Percentiles rank a stretch among this genome's conserved stretches.
These are phyloP conservation scores for Stephania japonica DNA, from an alignment of 164 flowering plant genomes.

Conservation along the genomic window DNA sequence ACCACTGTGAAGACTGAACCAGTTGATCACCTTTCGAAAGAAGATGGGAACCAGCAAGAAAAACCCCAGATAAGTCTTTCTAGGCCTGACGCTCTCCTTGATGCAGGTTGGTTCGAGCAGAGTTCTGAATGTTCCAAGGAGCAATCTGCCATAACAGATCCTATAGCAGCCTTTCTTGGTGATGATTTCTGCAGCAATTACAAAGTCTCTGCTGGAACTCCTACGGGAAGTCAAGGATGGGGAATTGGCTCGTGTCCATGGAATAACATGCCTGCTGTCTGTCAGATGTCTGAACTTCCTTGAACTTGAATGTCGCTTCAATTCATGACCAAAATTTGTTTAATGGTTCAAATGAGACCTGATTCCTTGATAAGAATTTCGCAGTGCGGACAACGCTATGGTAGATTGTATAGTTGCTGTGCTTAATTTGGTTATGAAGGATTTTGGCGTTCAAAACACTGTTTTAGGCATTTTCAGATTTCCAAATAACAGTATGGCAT, in stretches of 20 bases:
- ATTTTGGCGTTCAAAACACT: neutral
- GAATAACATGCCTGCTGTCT: slow-evolving; percentile 58
- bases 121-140: slow-evolving; percentile 26
- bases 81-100: slow-evolving; percentile 54
- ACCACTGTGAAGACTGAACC: slow-evolving; percentile 39
- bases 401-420: slow-evolving; percentile 7
- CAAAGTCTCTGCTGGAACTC: slow-evolving; percentile 25
- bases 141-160: slow-evolving; percentile 29
- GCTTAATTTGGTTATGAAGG: slow-evolving; percentile 15
- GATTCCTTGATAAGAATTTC: slow-evolving; percentile 12
- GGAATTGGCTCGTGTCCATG: slow-evolving; percentile 30
- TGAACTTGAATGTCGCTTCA: slow-evolving; percentile 12
- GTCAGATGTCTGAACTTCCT: slow-evolving; percentile 44
- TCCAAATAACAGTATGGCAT: neutral
- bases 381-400: neutral
- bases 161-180: slow-evolving; percentile 38
- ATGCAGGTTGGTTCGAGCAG: slow-evolving; percentile 40
- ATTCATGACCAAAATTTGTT: neutral
- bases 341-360: slow-evolving; percentile 1
- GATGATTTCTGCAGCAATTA: slow-evolving; percentile 42
- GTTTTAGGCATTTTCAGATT: neutral
- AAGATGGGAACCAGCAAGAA: slow-evolving; percentile 21
- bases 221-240: slow-evolving; percentile 33
- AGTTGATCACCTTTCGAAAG: slow-evolving; percentile 23
- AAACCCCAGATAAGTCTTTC: slow-evolving; percentile 16